phyloP scores from a whole-genome alignment of 2,329 filamentous ascomycete genomes.

The Ophiostoma perfectum region DNA sequence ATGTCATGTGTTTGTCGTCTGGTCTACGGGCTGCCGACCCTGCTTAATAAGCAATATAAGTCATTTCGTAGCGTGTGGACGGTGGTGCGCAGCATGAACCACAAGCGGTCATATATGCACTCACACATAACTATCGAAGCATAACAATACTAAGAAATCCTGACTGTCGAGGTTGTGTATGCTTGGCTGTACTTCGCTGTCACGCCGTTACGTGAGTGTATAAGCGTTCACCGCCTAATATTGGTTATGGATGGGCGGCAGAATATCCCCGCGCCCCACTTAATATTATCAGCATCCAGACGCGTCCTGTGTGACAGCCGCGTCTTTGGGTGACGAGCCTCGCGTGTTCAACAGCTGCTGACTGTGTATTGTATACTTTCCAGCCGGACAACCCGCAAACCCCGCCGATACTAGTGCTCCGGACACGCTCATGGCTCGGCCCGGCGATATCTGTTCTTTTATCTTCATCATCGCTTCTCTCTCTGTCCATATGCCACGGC shows the following conservation, averaged over 20 bases:
- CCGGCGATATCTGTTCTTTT: not conserved
- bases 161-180: not conserved
- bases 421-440: too few species aligned
- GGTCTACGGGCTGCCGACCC: not conserved
- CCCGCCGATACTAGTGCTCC: not conserved
- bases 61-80: too few species aligned
- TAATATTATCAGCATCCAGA: slow-evolving; percentile 3
- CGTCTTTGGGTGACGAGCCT: slow-evolving; percentile 1
- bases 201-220: too few species aligned
- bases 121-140: too few species aligned
- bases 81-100: too few species aligned
- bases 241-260: not conserved
- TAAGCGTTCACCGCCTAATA: slow-evolving; percentile 13
- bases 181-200: too few species aligned
- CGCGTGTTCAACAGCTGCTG: not conserved
- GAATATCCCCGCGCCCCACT: slow-evolving; percentile 12
- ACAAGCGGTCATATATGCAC: too few species aligned
- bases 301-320: slow-evolving; percentile 13
- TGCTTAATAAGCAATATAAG: too few species aligned
- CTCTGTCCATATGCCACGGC: not conserved
- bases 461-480: too few species aligned
- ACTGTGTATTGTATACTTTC: not conserved
- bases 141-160: too few species aligned
- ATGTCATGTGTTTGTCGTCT: not conserved
- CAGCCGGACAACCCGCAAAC: not conserved